Base-by-base conservation (phyloP, 495 filamentous ascomycete genomes). In the Penicillium pulvis region DNA sequence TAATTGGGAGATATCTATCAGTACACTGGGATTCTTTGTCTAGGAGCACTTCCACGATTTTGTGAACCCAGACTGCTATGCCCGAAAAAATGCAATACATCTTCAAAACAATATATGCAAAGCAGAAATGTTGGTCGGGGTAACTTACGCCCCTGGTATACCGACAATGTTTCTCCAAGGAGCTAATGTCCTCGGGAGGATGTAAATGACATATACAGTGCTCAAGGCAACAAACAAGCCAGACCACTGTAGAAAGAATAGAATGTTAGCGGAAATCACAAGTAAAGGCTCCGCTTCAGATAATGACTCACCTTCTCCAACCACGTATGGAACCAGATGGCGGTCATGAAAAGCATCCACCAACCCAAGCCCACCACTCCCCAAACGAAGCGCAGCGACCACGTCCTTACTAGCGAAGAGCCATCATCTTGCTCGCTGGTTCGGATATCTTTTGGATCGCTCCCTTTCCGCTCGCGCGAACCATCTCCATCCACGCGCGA, bases 311-410 rank as follows among this genome's bases (percentile, higher is more conserved):
- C 90, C 88, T 98, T 98, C 77, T 98, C 94, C 68, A 93, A 86
- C 94, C 93, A 97, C 5, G 94, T 97, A 71, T 98, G 94, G 58
- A 98, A 98, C 78, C 92, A 97, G 45, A 92, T 89, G 11, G 93
- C 91, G 43, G 94, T 98, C 94, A 98, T 98, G 49, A 97, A 79
- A 72, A 97, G 71, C 93, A 98, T 98, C 89, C 92, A 97, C 83
- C 84, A 87, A 58, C 85, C 87, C 66, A 97, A 62, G 6, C 74
- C 85, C 17, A 71, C 65, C 48, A 82, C 74, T n/a, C 57, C 66
- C 62, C 66, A 75, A 54, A 69, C 83, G 70, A 69, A 71, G 68
- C 63, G 87, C 67, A 61, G 85, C 68, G 44, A 65, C 82, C 68
- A 84, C 62, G 65, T 83, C 28, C 77, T 73, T 57, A 57, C 67